Conservation (phyloP, 164 flowering plant genomes). For the Tetrastigma voinierianum region DNA sequence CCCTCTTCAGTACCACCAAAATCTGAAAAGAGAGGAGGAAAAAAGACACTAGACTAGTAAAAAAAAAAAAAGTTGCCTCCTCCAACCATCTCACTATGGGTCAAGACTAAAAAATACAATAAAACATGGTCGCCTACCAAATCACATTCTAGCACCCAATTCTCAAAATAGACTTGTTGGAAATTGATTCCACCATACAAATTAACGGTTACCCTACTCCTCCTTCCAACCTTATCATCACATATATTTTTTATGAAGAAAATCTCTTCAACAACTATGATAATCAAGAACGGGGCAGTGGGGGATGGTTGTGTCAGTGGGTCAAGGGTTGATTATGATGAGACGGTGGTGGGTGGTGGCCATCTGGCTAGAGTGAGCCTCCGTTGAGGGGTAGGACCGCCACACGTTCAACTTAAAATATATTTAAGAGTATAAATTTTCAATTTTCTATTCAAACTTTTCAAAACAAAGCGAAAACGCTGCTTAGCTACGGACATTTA, state of each 20-base stretch:
- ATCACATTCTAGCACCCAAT: conserved; percentile 25
- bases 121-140: conserved; percentile 30
- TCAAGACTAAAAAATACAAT: conserved; percentile 11
- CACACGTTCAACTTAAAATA: conserved; percentile 75
- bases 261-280: neutral
- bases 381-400: conserved; percentile 34
- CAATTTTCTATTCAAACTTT: too few species aligned
- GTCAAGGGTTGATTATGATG: conserved; percentile 36
- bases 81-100: conserved; percentile 13
- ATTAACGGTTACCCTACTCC: neutral
- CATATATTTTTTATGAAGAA: conserved; percentile 1
- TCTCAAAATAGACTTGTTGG: conserved; percentile 17
- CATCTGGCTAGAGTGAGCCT: conserved; percentile 8
- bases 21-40: neutral
- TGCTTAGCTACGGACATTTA: too few species aligned
- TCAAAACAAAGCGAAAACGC: too few species aligned
- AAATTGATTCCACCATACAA: too few species aligned
- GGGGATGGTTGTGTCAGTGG: conserved; percentile 20
- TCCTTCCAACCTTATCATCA: neutral
- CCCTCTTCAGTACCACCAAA: too few species aligned
- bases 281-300: conserved; percentile 30
- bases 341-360: conserved; percentile 24
- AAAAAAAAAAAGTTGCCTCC: conserved; percentile 2
- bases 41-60: conserved; percentile 5
- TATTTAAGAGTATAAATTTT: too few species aligned